Percentiles rank a stretch among this genome's conserved stretches.
These are phyloP conservation scores for Adenanthera pavonina DNA, from an alignment of 306 rosid species.

Conservation along the genomic window DNA sequence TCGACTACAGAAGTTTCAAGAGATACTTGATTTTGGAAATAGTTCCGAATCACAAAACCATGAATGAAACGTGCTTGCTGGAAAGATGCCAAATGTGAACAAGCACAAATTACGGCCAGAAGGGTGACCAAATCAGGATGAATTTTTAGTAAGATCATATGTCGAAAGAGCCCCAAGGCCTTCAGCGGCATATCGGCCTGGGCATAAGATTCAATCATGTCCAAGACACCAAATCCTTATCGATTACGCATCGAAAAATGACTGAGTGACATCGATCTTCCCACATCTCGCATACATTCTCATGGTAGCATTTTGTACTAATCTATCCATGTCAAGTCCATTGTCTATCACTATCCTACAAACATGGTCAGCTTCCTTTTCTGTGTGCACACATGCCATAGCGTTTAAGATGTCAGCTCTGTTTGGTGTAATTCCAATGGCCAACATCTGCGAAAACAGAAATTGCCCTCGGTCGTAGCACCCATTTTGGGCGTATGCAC, in stretches of 20 bases:
- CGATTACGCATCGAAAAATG: constrained; percentile 43
- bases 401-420: constrained; percentile 48
- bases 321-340: constrained; percentile 38
- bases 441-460: constrained; percentile 46
- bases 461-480: constrained; percentile 23
- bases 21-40: constrained; percentile 23
- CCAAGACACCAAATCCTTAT: constrained; percentile 57
- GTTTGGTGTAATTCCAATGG: constrained; percentile 34
- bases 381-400: constrained; percentile 47
- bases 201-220: constrained; percentile 51
- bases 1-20: constrained; percentile 48
- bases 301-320: constrained; percentile 48
- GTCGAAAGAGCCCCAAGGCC: constrained; percentile 45
- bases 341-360: constrained; percentile 22
- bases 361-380: constrained; percentile 44
- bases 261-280: constrained; percentile 44
- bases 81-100: constrained; percentile 50
- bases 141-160: constrained; percentile 33
- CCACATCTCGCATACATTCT: constrained; percentile 56
- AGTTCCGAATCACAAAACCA: constrained; percentile 37
- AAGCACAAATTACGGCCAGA: constrained; percentile 44
- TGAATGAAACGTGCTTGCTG: constrained; percentile 49
- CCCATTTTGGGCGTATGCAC: constrained; percentile 43
- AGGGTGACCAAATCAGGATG: constrained; percentile 47
- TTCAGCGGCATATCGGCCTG: constrained; percentile 41